Percentiles rank a stretch among this genome's conserved stretches.
These are phyloP conservation scores for Alternaria burnsii DNA, from an alignment of 2,329 filamentous ascomycete species.

Conservation along the genomic window DNA sequence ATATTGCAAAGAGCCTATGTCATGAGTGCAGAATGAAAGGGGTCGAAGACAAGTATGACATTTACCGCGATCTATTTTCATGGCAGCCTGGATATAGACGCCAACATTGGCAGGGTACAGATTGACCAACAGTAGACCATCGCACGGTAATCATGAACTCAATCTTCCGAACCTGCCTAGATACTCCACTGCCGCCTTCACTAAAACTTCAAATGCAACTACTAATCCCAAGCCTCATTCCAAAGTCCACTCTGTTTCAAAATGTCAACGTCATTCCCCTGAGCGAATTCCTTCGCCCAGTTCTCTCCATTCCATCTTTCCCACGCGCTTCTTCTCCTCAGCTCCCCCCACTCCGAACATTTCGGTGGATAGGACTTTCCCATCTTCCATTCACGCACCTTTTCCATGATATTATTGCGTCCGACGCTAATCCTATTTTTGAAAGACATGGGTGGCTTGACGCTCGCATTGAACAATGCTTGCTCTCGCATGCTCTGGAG, in stretches of 20 bases:
- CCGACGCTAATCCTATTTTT: background rate
- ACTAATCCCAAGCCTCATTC: background rate
- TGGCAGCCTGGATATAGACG: background rate
- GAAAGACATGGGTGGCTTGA: background rate
- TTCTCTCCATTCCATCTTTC: slow-evolving; percentile 16
- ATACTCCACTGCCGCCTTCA: background rate
- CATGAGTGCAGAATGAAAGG: background rate
- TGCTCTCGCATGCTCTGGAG: background rate
- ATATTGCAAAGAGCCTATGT: background rate
- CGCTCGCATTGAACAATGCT: background rate
- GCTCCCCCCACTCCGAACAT: background rate
- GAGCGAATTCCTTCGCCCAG: slow-evolving; percentile 4
- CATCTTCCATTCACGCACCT: slow-evolving; percentile 11
- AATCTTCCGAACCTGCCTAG: background rate
- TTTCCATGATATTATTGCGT: background rate
- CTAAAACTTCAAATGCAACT: background rate
- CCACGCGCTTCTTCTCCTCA: slow-evolving; percentile 1
- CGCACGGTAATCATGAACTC: background rate
- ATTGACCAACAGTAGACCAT: too few relatives aligned
- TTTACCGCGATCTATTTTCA: background rate
- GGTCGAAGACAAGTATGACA: background rate
- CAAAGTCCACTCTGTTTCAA: slow-evolving; percentile 1
- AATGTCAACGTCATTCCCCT: background rate
- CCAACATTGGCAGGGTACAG: background rate
- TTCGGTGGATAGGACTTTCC: slow-evolving; percentile 9